Evolutionary conservation across 169 alveolate species (phyloP), one percentile per base, ranked within the genome.

Genomic region (Babesia ovis): DNA sequence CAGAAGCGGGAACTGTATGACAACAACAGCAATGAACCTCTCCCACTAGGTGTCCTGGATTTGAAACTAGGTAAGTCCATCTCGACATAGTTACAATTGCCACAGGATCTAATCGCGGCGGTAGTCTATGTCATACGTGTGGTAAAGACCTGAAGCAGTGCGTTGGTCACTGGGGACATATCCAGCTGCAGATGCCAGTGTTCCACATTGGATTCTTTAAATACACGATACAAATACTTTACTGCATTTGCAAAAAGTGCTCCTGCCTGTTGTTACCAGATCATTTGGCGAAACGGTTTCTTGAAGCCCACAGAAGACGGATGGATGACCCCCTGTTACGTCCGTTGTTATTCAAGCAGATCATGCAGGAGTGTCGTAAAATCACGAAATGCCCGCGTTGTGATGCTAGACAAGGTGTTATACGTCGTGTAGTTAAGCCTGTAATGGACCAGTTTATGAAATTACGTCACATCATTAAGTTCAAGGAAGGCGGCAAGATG

Each of bases 161-260:
- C 86, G 98, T 98, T 31, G 99, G 99, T 11, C 99, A 98, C 76
- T 97, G 96, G 91, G 99, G 99, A 6, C 95, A 91, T 75, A 89
- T 97, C 41, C 92, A 92, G 62, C 87, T 98, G 68, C 95, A 92
- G 67, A 85, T 96, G 67, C 99, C 99, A 23, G 98, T 97, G 20
- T 98, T 95, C 84, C 99, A 98, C 84, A 91, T 95, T 3, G 99
- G 99, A 0, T 98, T 94, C 87, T 95, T 97, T 83, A 95, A 95
- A 89, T 97, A 96, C 84, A 82, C 91, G 12, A 86, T 94, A 18
- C 95, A 91, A 59, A 92, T 97, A 23, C 79, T 97, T 37, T 85
- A 93, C 72, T 90, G 95, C 41, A 93, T 96, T 32, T 98, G 99
- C 87, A 95, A 97, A 89, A 85, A 77, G 43, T 96, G 99, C 70